phyloP scores from a whole-genome alignment of 768 basidiomycete species.

The Holtermannia corniformis region DNA sequence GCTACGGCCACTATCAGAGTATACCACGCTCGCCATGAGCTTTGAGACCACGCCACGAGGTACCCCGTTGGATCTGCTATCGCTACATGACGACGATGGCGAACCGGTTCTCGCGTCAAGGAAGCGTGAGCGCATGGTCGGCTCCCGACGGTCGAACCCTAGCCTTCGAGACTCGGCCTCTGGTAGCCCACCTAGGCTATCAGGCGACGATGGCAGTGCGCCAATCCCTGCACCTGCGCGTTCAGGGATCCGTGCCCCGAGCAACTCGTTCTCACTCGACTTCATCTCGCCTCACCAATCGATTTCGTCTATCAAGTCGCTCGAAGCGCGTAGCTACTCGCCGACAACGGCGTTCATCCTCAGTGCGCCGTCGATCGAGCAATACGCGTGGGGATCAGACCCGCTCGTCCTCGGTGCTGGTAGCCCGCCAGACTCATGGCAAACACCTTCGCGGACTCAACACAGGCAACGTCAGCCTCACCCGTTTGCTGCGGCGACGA shows the following conservation, averaged over 20 bases:
- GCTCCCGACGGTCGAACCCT: not conserved
- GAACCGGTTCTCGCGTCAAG: not conserved
- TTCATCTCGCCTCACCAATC: not conserved
- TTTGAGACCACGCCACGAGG: not conserved
- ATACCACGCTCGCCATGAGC: not conserved
- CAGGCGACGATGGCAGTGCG: not conserved
- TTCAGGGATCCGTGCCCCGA: too few relatives aligned
- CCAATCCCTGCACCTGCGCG: not conserved
- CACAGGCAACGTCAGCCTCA: not conserved
- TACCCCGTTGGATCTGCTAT: not conserved
- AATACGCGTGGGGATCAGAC: not conserved
- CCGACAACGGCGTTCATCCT: conserved; percentile 25
- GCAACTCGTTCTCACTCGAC: not conserved
- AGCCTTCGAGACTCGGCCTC: not conserved
- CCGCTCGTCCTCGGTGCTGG: not conserved
- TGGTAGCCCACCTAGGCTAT: too few relatives aligned
- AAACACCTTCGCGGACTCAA: not conserved
- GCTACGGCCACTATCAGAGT: not conserved
- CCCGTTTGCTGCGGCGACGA: not conserved
- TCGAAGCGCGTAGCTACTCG: conserved; percentile 8
- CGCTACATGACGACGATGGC: not conserved
- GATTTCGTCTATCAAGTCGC: not conserved
- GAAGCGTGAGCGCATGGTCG: not conserved
- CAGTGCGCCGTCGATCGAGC: conserved; percentile 6
- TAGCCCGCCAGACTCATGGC: too few relatives aligned